A percentile compares a stretch with the other conserved stretches of the same genome.
phyloP scores from a whole-genome alignment of 2,329 filamentous ascomycete species.

The Didymella segeticola region DNA sequence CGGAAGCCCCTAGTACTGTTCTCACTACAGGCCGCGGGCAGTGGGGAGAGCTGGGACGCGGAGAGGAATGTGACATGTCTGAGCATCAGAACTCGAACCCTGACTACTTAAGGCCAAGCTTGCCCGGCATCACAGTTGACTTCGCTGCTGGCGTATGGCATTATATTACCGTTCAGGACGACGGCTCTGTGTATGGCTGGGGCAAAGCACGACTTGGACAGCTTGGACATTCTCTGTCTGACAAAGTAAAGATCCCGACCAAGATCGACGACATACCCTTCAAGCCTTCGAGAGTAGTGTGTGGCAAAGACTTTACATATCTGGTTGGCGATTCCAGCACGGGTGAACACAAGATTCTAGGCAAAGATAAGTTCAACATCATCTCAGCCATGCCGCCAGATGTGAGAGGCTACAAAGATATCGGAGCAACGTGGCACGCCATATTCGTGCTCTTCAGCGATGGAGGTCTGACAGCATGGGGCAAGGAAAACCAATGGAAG shows the following conservation, averaged over 20 bases:
- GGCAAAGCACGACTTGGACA: constrained; percentile 87
- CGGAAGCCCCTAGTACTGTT: constrained; percentile 1
- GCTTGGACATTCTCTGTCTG: constrained; percentile 63
- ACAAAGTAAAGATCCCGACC: constrained; percentile 45
- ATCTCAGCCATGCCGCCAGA: constrained; percentile 62
- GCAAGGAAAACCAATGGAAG: constrained; percentile 85
- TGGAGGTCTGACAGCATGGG: constrained; percentile 74
- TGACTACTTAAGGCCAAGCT: not conserved
- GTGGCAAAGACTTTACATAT: constrained; percentile 86
- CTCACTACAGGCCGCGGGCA: constrained; percentile 25
- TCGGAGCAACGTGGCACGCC: constrained; percentile 82
- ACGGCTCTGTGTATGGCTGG: constrained; percentile 86
- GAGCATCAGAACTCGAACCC: not conserved
- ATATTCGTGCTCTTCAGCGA: constrained; percentile 72
- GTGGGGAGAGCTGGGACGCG: constrained; percentile 37
- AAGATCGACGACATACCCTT: constrained; percentile 60
- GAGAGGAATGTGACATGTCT: not conserved
- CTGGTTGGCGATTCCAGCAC: constrained; percentile 62
- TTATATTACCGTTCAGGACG: constrained; percentile 72
- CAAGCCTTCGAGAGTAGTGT: constrained; percentile 70
- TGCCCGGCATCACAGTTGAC: constrained; percentile 57
- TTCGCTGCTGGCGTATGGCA: constrained; percentile 81
- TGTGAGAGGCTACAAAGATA: constrained; percentile 67
- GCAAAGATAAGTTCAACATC: constrained; percentile 76
- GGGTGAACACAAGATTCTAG: constrained; percentile 72